phyloP scores from a whole-genome alignment of 805 yeast genomes.

The Candida dajiaensis region DNA sequence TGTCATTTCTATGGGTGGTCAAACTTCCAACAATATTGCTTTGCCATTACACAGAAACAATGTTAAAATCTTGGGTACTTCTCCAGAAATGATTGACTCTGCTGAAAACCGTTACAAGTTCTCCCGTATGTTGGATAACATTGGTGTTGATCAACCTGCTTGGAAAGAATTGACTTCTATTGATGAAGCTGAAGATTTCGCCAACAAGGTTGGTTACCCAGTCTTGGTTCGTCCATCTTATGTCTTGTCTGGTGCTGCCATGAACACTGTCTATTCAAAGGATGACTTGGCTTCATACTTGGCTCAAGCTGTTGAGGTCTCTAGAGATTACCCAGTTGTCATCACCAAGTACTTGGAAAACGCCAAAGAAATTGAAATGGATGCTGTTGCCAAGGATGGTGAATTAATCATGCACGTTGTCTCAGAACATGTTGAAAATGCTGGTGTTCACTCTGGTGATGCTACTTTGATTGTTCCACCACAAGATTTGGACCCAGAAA shows the following conservation, averaged over 20 bases:
- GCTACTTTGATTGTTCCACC: constrained; percentile 97
- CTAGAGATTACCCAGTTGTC: constrained; percentile 97
- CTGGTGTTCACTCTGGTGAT: constrained; percentile 99
- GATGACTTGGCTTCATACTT: constrained; percentile 84
- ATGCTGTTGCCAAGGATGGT: constrained; percentile 95
- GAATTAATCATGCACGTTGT: constrained; percentile 94
- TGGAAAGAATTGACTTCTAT: constrained; percentile 96
- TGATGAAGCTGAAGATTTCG: constrained; percentile 88
- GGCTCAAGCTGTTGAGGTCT: constrained; percentile 93
- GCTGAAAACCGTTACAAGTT: constrained; percentile 98
- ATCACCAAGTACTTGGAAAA: constrained; percentile 94
- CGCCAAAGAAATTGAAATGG: constrained; percentile 98
- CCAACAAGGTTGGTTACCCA: constrained; percentile 87
- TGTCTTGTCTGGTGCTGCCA: constrained; percentile 97
- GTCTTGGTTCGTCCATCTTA: constrained; percentile 97
- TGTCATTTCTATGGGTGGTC: constrained; percentile 97
- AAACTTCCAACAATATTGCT: constrained; percentile 95
- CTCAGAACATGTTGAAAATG: constrained; percentile 97
- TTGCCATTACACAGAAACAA: constrained; percentile 87
- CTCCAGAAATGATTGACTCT: constrained; percentile 97
- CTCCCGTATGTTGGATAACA: constrained; percentile 92
- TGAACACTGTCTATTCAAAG: constrained; percentile 91
- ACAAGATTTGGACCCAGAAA: constrained; percentile 88
- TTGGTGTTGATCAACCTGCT: constrained; percentile 98
- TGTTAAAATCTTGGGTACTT: constrained; percentile 92